Percentiles rank a stretch among this genome's conserved stretches.
These are phyloP conservation scores for Diaporthe sp. DNA, from an alignment of 2,329 filamentous ascomycete species.

Conservation along the genomic window DNA sequence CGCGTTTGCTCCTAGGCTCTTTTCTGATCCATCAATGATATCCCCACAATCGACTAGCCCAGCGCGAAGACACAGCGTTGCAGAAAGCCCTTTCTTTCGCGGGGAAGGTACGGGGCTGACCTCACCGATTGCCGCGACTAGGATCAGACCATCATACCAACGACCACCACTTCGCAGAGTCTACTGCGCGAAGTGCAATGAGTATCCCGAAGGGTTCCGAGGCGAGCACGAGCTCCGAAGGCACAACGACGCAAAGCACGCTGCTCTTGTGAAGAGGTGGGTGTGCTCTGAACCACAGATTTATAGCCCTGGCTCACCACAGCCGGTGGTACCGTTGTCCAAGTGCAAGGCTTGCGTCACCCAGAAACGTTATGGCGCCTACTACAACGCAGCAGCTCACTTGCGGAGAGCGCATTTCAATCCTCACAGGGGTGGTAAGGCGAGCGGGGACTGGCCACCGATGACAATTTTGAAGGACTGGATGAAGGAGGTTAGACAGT, in stretches of 20 bases:
- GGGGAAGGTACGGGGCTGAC: constrained; percentile 52
- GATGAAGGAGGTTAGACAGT: constrained; percentile 69
- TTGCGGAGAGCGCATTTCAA: constrained; percentile 67
- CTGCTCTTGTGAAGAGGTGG: constrained; percentile 65
- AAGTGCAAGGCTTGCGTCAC: constrained; percentile 68
- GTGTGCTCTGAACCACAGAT: constrained; percentile 63
- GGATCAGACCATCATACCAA: constrained; percentile 58
- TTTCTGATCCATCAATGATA: constrained; percentile 43
- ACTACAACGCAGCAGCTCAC: constrained; percentile 70
- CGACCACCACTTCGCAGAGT: constrained; percentile 75
- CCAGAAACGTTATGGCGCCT: constrained; percentile 67
- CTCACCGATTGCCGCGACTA: constrained; percentile 53
- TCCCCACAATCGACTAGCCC: constrained; percentile 42
- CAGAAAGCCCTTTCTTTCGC: constrained; percentile 55
- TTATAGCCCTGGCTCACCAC: constrained; percentile 49
- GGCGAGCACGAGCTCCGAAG: constrained; percentile 87
- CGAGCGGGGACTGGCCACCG: constrained; percentile 68
- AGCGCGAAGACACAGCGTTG: constrained; percentile 57
- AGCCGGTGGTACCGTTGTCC: constrained; percentile 62
- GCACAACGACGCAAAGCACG: constrained; percentile 70
- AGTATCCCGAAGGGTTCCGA: constrained; percentile 87
- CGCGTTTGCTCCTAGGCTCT: constrained; percentile 41
- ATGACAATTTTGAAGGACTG: constrained; percentile 69
- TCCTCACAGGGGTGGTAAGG: constrained; percentile 64
- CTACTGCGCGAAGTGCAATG: constrained; percentile 81